phyloP scores from a whole-genome alignment of 169 alveolate genomes.

The Eimeria falciformis region DNA sequence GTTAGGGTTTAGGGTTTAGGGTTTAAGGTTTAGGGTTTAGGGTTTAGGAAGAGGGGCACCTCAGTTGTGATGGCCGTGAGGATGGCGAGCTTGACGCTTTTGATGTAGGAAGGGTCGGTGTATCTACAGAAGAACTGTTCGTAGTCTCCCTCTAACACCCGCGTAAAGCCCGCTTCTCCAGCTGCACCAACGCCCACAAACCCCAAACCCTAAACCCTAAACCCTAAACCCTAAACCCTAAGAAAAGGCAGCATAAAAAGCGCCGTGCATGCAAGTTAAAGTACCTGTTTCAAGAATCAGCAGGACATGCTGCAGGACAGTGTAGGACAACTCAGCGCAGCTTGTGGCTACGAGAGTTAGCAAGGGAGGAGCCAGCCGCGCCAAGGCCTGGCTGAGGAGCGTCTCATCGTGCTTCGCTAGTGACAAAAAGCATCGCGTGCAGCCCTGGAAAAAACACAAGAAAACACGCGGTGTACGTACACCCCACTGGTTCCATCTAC shows the following conservation, averaged over 20 bases:
- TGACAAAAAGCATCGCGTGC: slow-evolving; percentile 85
- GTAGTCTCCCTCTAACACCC: slow-evolving; percentile 83
- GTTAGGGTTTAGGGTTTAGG: background rate
- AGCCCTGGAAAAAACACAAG: slow-evolving; percentile 37
- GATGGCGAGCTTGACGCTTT: slow-evolving; percentile 84
- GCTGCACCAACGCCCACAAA: no score
- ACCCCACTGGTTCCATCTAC: no score
- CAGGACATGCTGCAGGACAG: slow-evolving; percentile 84
- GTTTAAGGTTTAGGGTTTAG: background rate
- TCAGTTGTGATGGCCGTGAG: slow-evolving; percentile 18
- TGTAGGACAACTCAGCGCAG: slow-evolving; percentile 88
- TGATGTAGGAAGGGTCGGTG: slow-evolving; percentile 90
- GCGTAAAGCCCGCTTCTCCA: background rate
- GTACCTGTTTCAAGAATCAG: slow-evolving; percentile 77
- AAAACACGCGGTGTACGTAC: background rate
- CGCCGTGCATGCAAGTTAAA: background rate
- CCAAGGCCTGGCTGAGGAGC: slow-evolving; percentile 86
- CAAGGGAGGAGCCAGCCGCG: slow-evolving; percentile 87
- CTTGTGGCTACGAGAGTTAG: slow-evolving; percentile 85
- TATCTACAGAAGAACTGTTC: slow-evolving; percentile 86
- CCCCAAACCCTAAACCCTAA: no score
- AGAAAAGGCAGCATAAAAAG: background rate
- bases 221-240: background rate
- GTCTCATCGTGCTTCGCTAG: slow-evolving; percentile 84
- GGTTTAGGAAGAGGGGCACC: background rate